phyloP scores from a whole-genome alignment of 2,329 filamentous ascomycete genomes.

The Kalaharituber pfeilii region DNA sequence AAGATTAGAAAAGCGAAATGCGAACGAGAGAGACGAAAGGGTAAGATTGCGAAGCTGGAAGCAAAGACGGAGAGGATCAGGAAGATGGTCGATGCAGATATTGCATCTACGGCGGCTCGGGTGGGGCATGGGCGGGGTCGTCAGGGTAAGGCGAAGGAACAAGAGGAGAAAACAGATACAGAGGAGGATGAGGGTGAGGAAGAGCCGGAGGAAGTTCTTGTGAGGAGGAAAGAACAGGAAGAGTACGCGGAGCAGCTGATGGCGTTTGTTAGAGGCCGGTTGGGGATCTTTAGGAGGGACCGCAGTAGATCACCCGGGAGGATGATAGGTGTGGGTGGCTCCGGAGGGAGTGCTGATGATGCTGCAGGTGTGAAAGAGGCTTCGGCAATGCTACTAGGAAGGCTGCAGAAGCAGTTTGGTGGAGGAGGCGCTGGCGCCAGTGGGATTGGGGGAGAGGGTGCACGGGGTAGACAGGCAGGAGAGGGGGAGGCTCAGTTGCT shows the following conservation, averaged over 20 bases:
- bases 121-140: not conserved
- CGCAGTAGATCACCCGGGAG: not conserved
- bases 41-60: not conserved
- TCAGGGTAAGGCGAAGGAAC: not conserved
- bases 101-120: not conserved
- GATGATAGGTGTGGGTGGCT: not conserved
- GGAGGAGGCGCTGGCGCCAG: not conserved
- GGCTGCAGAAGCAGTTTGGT: conserved; percentile 1
- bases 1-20: too few species aligned
- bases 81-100: not conserved
- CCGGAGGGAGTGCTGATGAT: not conserved
- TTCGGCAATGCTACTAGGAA: not conserved
- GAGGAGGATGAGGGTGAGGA: not conserved
- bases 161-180: not conserved
- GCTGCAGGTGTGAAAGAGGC: not conserved
- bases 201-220: not conserved
- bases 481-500: not conserved
- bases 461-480: not conserved
- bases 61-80: not conserved
- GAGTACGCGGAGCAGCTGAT: not conserved
- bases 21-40: not conserved
- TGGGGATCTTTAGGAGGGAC: not conserved
- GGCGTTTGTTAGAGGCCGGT: not conserved
- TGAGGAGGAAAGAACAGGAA: not conserved
- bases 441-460: not conserved